Conservation (phyloP, 768 basidiomycete species). For the Leccinum subgranulosum region DNA sequence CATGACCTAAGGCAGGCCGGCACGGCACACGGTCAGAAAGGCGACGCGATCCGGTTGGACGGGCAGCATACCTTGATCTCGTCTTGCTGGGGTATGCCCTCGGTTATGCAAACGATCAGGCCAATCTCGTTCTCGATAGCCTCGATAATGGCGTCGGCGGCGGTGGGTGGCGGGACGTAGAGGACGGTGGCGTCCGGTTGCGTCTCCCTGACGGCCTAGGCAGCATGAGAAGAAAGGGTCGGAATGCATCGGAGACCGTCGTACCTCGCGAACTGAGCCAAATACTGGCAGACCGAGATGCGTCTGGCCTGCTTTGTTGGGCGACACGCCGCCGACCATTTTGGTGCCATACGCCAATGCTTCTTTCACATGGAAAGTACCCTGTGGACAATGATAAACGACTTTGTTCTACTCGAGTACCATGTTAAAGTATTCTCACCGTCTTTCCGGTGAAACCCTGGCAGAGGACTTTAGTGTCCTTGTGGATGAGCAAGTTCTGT, state of each 20-base stretch:
- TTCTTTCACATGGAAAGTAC: conserved; percentile 94
- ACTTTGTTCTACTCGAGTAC: not conserved
- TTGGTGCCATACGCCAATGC: conserved; percentile 93
- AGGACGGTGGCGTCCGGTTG: conserved; percentile 93
- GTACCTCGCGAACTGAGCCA: conserved; percentile 85
- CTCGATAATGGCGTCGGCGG: conserved; percentile 97
- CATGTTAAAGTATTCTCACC: conserved; percentile 39
- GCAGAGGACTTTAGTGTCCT: conserved; percentile 91
- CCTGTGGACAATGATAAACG: conserved; percentile 43
- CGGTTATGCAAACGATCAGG: conserved; percentile 97
- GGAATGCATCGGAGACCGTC: conserved; percentile 2
- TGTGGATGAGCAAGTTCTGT: conserved; percentile 87
- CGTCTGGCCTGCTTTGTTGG: conserved; percentile 92
- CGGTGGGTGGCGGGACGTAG: conserved; percentile 96
- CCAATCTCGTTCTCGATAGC: conserved; percentile 98
- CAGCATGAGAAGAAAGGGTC: conserved; percentile 1
- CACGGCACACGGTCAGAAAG: not conserved
- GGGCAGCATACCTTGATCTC: conserved; percentile 73
- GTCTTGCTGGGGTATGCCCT: conserved; percentile 97
- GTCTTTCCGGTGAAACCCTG: conserved; percentile 97
- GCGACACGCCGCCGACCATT: conserved; percentile 97
- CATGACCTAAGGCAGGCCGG: conserved; percentile 56
- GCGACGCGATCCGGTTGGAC: not conserved
- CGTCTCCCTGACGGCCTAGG: conserved; percentile 80
- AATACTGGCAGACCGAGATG: conserved; percentile 96